Evolutionary conservation across 75 land plant species (phyloP), one percentile per base, ranked within the genome.

Genomic region (Pinus albicaulis): DNA sequence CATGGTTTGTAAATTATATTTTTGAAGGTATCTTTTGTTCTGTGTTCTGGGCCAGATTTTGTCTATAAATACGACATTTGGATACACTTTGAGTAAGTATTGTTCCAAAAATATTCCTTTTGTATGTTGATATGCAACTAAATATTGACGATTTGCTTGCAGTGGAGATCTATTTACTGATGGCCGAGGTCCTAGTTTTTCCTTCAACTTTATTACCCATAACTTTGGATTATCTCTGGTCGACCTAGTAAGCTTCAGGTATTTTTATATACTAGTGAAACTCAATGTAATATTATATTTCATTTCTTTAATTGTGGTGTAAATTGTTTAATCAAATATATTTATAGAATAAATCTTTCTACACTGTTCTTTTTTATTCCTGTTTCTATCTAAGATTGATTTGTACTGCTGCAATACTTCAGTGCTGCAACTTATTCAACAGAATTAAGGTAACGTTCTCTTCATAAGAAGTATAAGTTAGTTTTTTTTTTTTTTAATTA

Each of bases 171-270:
- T 89, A 16, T 92, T 96, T 72, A 83, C 89, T 44, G 86, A 84
- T 88, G 98, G 95, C 4, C 88, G 99, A 69, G 99, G 99, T 23
- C 95, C 99, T 10, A 81, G 88, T 36, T 95, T 86, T 80, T 97
- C 98, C 26, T 83, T 97, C 73, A 97, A 97, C 77, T 89, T 83
- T 69, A 71, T 95, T 63, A 76, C 99, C 1, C 82, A 76, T 36
- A 90, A 92, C 72, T 84, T 79, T 58, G 98, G 99, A 26, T 81
- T 92, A 72, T 61, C 98, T 57, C 91, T 95, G 59, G 90, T 97
- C 4, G 99, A 97, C 78, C 76, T 94, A 52, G 96, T 96, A 57
- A 93, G 99, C 89, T 96, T 88, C 88, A 93, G 97, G 84, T 84
- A 75, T 79, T 24, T 48, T n/a, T n/a, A 5, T 58, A 59, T 59